Percentiles rank a stretch among this genome's conserved stretches.
Conservation (phyloP, 164 flowering plant genomes). For the Santalum album region DNA sequence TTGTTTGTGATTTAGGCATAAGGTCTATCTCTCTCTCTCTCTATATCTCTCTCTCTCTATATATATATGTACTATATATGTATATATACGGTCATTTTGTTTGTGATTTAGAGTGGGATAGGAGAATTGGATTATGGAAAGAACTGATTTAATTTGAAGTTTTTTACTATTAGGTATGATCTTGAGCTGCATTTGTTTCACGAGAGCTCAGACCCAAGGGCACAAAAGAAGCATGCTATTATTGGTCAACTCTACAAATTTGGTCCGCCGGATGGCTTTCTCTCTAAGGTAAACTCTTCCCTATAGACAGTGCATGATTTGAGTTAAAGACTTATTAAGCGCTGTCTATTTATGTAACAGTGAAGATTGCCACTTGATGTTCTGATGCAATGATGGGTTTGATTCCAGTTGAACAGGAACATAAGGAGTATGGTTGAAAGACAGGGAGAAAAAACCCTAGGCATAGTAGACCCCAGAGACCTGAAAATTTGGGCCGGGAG, state of each 20-base stretch:
- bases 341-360: too few relatives aligned
- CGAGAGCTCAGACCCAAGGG: conserved; percentile 15
- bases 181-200: conserved; percentile 64
- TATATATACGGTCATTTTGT: too few relatives aligned
- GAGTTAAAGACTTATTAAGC: too few relatives aligned
- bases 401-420: conserved; percentile 15
- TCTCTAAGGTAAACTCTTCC: conserved; percentile 30
- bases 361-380: too few relatives aligned
- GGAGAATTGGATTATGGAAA: too few relatives aligned
- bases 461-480: conserved; percentile 31
- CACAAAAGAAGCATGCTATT: conserved; percentile 30
- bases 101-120: too few relatives aligned
- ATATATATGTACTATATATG: too few relatives aligned
- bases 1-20: too few relatives aligned
- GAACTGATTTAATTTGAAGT: too few relatives aligned
- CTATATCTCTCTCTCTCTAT: too few relatives aligned
- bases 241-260: conserved; percentile 35
- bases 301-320: too few relatives aligned
- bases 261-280: conserved; percentile 39
- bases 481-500: conserved; percentile 20
- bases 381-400: not conserved
- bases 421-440: conserved; percentile 12
- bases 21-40: too few relatives aligned
- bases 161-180: conserved; percentile 28
- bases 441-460: conserved; percentile 13